Percentiles rank a stretch among this genome's conserved stretches.
Evolutionary conservation across 2,329 filamentous ascomycete genomes (phyloP).

Genomic region (Chaetoscypha palmicola): DNA sequence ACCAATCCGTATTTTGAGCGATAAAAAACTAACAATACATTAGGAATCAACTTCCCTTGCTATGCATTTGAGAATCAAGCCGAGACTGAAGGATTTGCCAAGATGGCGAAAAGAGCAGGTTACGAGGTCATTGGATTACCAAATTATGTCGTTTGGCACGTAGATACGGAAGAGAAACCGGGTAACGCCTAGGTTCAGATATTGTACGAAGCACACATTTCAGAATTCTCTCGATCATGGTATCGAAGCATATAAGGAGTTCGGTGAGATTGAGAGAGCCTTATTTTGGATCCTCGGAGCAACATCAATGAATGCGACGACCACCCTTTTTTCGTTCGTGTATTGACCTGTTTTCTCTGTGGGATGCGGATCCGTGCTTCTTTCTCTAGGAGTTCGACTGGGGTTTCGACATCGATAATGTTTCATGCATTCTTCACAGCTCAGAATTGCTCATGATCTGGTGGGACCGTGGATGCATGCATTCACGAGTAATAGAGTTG

Average conservation of each 20-base stretch:
- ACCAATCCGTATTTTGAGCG: no score
- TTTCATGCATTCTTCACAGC: no score
- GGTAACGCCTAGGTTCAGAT: slow-evolving; percentile 50
- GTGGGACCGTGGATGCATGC: slow-evolving; percentile 11
- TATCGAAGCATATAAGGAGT: slow-evolving; percentile 31
- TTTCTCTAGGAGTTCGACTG: slow-evolving; percentile 14
- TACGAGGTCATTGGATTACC: slow-evolving; percentile 88
- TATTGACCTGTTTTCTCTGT: slow-evolving; percentile 14
- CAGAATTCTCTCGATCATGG: slow-evolving; percentile 20
- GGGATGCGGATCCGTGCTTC: slow-evolving; percentile 7
- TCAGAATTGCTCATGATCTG: slow-evolving; percentile 13
- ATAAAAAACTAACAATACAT: no score
- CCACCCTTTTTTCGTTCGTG: slow-evolving; percentile 16
- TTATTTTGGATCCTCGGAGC: slow-evolving; percentile 14
- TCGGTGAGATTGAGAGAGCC: slow-evolving; percentile 18
- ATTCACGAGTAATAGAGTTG: slow-evolving; percentile 23
- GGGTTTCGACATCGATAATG: slow-evolving; percentile 11
- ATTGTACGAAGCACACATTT: slow-evolving; percentile 18
- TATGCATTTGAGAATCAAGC: slow-evolving; percentile 99
- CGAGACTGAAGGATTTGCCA: slow-evolving; percentile 96
- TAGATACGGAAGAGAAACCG: slow-evolving; percentile 91
- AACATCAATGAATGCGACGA: slow-evolving; percentile 17
- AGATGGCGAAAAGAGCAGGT: slow-evolving; percentile 95
- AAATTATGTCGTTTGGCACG: slow-evolving; percentile 98
- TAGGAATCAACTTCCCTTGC: slow-evolving; percentile 93